phyloP scores from a whole-genome alignment of 768 basidiomycete genomes.

The Infundibulicybe gibba region DNA sequence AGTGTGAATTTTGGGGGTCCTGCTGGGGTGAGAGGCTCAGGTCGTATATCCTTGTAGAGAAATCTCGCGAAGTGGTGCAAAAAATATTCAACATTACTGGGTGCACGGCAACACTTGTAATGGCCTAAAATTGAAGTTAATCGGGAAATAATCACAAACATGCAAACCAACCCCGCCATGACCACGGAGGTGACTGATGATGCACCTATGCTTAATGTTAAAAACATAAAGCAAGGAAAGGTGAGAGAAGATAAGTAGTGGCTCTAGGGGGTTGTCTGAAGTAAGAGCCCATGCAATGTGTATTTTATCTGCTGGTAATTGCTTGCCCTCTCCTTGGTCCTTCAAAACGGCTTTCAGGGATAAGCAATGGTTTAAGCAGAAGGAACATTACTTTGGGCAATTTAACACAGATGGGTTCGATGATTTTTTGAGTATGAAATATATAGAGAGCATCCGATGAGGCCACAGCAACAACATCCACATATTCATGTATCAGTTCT shows the following conservation, averaged over 20 bases:
- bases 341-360: background rate
- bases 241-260: constrained; percentile 54
- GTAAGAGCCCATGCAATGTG: constrained; percentile 59
- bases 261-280: constrained; percentile 40
- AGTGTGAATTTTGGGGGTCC: constrained; percentile 48
- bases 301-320: constrained; percentile 27
- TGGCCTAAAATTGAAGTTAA: constrained; percentile 33
- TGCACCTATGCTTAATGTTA: constrained; percentile 33
- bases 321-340: constrained; percentile 6
- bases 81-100: constrained; percentile 54
- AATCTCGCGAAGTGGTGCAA: constrained; percentile 72
- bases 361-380: background rate
- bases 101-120: constrained; percentile 69
- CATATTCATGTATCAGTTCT: constrained; percentile 40
- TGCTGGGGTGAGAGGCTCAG: constrained; percentile 34
- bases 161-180: constrained; percentile 65
- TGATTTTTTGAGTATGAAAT: constrained; percentile 30
- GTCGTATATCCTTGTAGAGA: constrained; percentile 68
- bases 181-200: constrained; percentile 54
- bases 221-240: constrained; percentile 55
- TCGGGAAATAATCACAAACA: background rate
- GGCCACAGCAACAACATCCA: constrained; percentile 50
- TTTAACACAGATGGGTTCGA: constrained; percentile 28
- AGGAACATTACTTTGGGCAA: constrained; percentile 25
- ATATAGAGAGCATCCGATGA: constrained; percentile 29